A percentile compares a stretch with the other conserved stretches of the same genome.
phyloP scores from a whole-genome alignment of 257 asterid genomes.

The Primulina huaijiensis region DNA sequence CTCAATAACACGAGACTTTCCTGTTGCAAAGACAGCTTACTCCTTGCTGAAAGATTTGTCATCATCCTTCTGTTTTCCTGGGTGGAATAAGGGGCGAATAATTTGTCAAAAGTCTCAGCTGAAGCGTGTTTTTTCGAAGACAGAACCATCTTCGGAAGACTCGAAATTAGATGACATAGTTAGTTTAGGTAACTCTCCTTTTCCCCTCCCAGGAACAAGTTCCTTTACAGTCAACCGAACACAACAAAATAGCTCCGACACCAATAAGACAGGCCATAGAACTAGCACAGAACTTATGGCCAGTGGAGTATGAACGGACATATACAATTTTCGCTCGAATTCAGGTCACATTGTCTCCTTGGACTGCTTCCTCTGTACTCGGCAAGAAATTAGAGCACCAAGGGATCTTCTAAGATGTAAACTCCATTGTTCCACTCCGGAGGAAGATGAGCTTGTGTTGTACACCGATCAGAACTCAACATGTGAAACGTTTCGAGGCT shows the following conservation, averaged over 20 bases:
- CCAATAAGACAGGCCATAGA: constrained; percentile 29
- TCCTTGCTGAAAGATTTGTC: constrained; percentile 74
- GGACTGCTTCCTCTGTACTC: constrained; percentile 5
- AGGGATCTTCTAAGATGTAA: constrained; percentile 10
- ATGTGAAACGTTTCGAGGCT: constrained; percentile 13
- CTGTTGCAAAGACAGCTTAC: constrained; percentile 80
- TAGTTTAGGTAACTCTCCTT: constrained; percentile 51
- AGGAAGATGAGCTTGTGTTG: constrained; percentile 23
- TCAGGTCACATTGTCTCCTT: constrained; percentile 12
- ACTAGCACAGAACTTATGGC: constrained; percentile 56
- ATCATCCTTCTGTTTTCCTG: constrained; percentile 74
- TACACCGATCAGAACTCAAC: constrained; percentile 21
- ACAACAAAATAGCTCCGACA: constrained; percentile 34
- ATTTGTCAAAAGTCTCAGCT: constrained; percentile 80
- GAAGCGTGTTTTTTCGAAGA: constrained; percentile 49
- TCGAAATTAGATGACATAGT: constrained; percentile 36
- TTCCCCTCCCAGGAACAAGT: constrained; percentile 40
- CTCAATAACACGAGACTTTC: constrained; percentile 74
- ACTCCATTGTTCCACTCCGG: not conserved
- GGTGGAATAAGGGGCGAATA: constrained; percentile 91
- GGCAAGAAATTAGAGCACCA: constrained; percentile 21
- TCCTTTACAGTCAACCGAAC: constrained; percentile 33
- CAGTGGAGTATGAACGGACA: constrained; percentile 44
- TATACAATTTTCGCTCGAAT: constrained; percentile 20
- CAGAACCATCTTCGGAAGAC: constrained; percentile 42